phyloP scores from a whole-genome alignment of 352 stramenopile species.

The Halophytophthora batemanensis region DNA sequence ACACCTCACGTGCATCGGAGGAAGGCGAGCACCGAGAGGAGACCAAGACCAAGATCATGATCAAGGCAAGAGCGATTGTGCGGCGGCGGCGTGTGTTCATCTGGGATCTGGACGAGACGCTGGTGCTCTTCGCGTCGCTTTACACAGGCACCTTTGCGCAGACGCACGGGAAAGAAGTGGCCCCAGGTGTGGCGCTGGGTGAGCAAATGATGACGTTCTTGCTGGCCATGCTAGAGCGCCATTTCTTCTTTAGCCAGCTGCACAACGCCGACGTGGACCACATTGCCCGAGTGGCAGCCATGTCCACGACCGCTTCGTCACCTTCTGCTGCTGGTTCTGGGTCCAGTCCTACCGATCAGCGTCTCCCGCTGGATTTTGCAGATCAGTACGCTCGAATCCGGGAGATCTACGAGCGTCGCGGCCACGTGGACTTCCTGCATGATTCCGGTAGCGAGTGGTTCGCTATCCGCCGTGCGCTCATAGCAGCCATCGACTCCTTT shows the following conservation, averaged over 20 bases:
- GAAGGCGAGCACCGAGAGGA: neutral
- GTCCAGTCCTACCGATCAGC: neutral
- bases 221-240: slow-evolving; percentile 70
- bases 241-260: slow-evolving; percentile 84
- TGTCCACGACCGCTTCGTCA: neutral
- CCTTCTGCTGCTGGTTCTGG: slow-evolving; percentile 4
- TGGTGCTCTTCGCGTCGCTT: slow-evolving; percentile 79
- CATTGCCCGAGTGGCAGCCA: slow-evolving; percentile 32
- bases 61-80: slow-evolving; percentile 3
- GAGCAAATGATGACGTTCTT: slow-evolving; percentile 88
- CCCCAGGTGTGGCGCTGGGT: slow-evolving; percentile 55
- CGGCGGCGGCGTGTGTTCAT: slow-evolving; percentile 58
- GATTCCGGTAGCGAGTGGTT: slow-evolving; percentile 68
- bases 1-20: neutral
- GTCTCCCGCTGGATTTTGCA: neutral
- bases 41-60: neutral
- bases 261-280: slow-evolving; percentile 71
- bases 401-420: slow-evolving; percentile 72
- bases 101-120: slow-evolving; percentile 82
- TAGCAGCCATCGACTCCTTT: slow-evolving; percentile 69
- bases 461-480: slow-evolving; percentile 55
- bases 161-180: slow-evolving; percentile 53
- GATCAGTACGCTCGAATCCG: slow-evolving; percentile 67
- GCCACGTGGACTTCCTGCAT: slow-evolving; percentile 63
- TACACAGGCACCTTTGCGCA: slow-evolving; percentile 73